A percentile compares a stretch with the other conserved stretches of the same genome.
Conservation (phyloP, 768 basidiomycete genomes). For the Pulveroboletus ravenelii region DNA sequence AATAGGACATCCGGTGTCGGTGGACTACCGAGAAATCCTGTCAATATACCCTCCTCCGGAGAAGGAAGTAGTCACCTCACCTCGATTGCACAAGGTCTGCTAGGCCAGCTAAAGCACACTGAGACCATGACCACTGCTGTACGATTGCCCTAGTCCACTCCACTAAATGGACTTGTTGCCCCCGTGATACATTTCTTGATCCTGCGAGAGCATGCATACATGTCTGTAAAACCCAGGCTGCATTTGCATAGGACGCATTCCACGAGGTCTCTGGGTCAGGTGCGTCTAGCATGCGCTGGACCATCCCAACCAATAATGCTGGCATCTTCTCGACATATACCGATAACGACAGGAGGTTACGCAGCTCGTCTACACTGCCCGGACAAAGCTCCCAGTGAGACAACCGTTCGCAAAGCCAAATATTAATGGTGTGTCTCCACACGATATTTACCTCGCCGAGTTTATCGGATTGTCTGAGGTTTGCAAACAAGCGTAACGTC, state of each 20-base stretch:
- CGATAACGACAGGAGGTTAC: conserved; percentile 51
- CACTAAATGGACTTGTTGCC: conserved; percentile 40
- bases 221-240: conserved; percentile 55
- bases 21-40: conserved; percentile 8
- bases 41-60: not conserved
- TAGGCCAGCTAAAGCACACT: conserved; percentile 51
- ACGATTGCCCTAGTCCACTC: conserved; percentile 45
- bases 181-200: conserved; percentile 45
- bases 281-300: conserved; percentile 37
- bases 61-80: conserved; percentile 28
- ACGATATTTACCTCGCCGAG: conserved; percentile 54
- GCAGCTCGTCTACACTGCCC: conserved; percentile 47
- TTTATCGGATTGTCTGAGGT: conserved; percentile 43
- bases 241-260: conserved; percentile 35
- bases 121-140: conserved; percentile 55
- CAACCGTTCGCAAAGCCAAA: conserved; percentile 44
- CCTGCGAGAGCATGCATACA: conserved; percentile 48
- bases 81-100: conserved; percentile 43
- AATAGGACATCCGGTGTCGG: conserved; percentile 25
- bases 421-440: conserved; percentile 53
- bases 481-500: conserved; percentile 48
- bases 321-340: conserved; percentile 45
- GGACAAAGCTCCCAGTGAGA: conserved; percentile 35
- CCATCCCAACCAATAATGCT: conserved; percentile 39
- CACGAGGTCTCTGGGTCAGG: conserved; percentile 29